A percentile compares a stretch with the other conserved stretches of the same genome.
Conservation (phyloP, 352 stramenopile genomes). For the Aphanomyces invadans region DNA sequence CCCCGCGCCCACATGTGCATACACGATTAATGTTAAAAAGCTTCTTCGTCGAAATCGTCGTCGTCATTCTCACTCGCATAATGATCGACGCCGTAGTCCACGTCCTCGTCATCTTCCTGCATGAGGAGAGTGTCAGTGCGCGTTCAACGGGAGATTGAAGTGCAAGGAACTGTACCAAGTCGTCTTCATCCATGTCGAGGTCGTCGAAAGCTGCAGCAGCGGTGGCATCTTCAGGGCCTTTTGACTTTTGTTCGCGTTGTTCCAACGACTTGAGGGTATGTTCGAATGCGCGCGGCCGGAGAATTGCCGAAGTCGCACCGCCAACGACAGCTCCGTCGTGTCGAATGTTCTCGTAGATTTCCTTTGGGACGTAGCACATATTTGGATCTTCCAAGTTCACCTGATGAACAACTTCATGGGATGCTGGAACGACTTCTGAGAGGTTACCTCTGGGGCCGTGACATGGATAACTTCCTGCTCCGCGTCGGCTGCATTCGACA, state of each 20-base stretch:
- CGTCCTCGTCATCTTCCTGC: slow-evolving; percentile 10
- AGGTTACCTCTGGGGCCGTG: slow-evolving; percentile 15
- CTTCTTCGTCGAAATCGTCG: background rate
- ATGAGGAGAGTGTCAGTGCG: too few relatives aligned
- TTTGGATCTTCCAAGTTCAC: slow-evolving; percentile 11
- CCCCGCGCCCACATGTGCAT: slow-evolving; percentile 6
- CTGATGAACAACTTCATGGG: background rate
- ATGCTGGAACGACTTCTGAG: background rate
- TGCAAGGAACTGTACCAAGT: too few relatives aligned
- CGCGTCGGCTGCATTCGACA: background rate
- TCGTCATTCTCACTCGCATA: slow-evolving; percentile 14
- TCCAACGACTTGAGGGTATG: slow-evolving; percentile 23
- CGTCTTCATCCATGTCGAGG: slow-evolving; percentile 21
- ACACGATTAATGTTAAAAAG: slow-evolving; percentile 2
- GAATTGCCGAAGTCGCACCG: background rate
- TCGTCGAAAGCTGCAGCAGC: slow-evolving; percentile 1
- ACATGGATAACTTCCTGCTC: slow-evolving; percentile 19
- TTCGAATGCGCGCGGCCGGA: slow-evolving; percentile 19
- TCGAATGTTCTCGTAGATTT: slow-evolving; percentile 25
- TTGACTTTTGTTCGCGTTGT: slow-evolving; percentile 21
- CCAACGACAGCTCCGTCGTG: background rate
- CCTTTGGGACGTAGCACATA: slow-evolving; percentile 15
- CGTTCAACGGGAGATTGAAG: too few relatives aligned
- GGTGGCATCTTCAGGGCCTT: background rate
- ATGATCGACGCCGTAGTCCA: slow-evolving; percentile 14